Evolutionary conservation across 169 alveolate genomes (phyloP), one percentile per base, ranked within the genome.

Genomic region (Plasmodium yoelii): DNA sequence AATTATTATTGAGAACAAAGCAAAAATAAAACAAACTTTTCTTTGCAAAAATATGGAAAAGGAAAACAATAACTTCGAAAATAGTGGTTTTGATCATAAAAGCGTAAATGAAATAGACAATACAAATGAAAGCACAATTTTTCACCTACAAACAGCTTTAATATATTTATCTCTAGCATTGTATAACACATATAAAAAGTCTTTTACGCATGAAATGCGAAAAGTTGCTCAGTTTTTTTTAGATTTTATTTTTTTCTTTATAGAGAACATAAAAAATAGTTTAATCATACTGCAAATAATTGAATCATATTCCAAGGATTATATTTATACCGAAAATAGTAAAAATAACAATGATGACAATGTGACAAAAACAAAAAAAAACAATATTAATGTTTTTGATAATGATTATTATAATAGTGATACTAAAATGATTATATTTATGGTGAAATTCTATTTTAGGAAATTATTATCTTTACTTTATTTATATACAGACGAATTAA

Each of bases 201-300:
- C 87, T 1, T 72, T 69, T 28, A 56, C 53, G 34, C 63, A 86
- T 59, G 91, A 86, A 86, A 68, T 86, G 87, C 69, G 91, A 24
- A 86, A 57, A 28, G 80, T 86, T 7, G 87, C 87, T 34, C 91
- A 86, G 42, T 86, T 63, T 59, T 86, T 69, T 65, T 51, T 86
- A 39, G 91, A 86, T 39, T 68, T 68, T 69, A 57, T 86, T 9
- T 86, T 51, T 86, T 86, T 86, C 44, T 86, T 86, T 60, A 86
- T 86, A 70, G 91, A 86, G 34, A 86, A 86, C 53, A 70, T 86
- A 86, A 86, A 86, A 72, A 86, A 86, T 34, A 86, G 71, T 86
- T 86, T 86, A 64, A 86, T 71, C 18, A 86, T 86, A 39, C 57
- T 86, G 75, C 75, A 86, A 51, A 70, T 86, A 57, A 60, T 86